Base-by-base conservation (phyloP, 192 early-diverging fungal species). In the Rhizoclosmatium globosum region DNA sequence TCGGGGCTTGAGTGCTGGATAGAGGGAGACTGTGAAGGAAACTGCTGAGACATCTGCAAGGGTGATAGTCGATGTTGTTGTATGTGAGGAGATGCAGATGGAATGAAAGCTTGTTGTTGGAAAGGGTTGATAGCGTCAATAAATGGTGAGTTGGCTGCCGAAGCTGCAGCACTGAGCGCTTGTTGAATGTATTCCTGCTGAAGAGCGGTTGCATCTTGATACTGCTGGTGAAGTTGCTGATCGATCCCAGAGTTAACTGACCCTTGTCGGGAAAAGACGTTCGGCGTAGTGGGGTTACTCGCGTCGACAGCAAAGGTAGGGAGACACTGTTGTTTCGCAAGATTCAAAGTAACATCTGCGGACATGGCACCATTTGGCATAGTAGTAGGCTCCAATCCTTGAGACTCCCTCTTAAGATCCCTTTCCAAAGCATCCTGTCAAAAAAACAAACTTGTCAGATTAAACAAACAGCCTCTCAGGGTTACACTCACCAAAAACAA, bases 391-490 rank as follows among this genome's bases (percentile, higher is more conserved):
- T 95, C 94, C 7, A 92, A 84, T 2, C 93, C 94, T 76, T 92
- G 89, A 4, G 95, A 91, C 84, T 98, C 97, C 42, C 96, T 90
- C 88, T 98, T 99, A 13, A 98, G 85, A 82, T 99, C 96, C 48
- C 97, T 91, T 84, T 99, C 96, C 62, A 98, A 90, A 2, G 97
- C 97, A 82, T 99, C 97, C 57, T 94, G 87, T 53, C 3, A 58
- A 39, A 17, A 19, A 67, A 58, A 31, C 0, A 31, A 31, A 64
- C 44, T 31, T 2, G 15, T 47, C 82, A 58, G 4, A 58, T 69
- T 3, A 71, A 76, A 4, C 64, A 43, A 45, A 15, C 9, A 47
- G 0, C 13, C 43, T 15, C 44, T 7, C 45, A 45, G 41, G 4
- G 2, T 50, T 13, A 59, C 11, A 81, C 81, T 23, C 48, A 87